Evolutionary conservation across 345 rosid species (phyloP).

Genomic region (Eucalyptus rudis): DNA sequence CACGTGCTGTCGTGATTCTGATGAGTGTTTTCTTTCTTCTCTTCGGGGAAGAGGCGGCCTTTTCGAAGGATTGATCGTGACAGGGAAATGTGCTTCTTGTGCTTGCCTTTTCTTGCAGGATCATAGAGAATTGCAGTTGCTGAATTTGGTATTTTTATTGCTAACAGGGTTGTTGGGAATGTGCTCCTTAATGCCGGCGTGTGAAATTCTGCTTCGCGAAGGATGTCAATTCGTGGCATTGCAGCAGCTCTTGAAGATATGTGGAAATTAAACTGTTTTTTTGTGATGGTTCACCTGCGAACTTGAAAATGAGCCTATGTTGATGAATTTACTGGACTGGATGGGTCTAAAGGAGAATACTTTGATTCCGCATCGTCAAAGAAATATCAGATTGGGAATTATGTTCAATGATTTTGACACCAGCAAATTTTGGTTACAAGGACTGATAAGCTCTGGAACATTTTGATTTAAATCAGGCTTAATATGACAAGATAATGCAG

Average conservation of each 20-base stretch:
- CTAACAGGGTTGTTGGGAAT: neutral
- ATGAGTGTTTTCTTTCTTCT: neutral
- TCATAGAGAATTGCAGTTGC: neutral
- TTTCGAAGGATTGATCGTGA: neutral
- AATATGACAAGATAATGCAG: slow-evolving; percentile 2
- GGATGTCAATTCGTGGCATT: neutral
- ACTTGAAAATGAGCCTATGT: neutral
- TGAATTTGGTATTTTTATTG: neutral
- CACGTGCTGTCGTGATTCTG: neutral
- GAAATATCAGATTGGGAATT: slow-evolving; percentile 11
- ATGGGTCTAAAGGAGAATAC: slow-evolving; percentile 42
- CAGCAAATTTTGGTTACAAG: slow-evolving; percentile 4
- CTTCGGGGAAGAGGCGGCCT: neutral
- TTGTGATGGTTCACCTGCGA: neutral
- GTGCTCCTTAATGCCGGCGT: neutral
- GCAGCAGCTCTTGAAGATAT: neutral
- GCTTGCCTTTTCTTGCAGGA: neutral
- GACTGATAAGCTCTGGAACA: slow-evolving; percentile 4
- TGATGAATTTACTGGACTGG: slow-evolving; percentile 9
- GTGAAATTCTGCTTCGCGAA: neutral
- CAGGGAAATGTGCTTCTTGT: neutral
- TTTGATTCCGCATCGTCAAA: slow-evolving; percentile 11
- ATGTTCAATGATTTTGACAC: slow-evolving; percentile 15
- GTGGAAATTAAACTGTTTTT: neutral
- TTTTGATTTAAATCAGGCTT: neutral